These are phyloP conservation scores for Stylonectria norvegica DNA, from an alignment of 2,329 filamentous ascomycete genomes.

Conservation along the genomic window DNA sequence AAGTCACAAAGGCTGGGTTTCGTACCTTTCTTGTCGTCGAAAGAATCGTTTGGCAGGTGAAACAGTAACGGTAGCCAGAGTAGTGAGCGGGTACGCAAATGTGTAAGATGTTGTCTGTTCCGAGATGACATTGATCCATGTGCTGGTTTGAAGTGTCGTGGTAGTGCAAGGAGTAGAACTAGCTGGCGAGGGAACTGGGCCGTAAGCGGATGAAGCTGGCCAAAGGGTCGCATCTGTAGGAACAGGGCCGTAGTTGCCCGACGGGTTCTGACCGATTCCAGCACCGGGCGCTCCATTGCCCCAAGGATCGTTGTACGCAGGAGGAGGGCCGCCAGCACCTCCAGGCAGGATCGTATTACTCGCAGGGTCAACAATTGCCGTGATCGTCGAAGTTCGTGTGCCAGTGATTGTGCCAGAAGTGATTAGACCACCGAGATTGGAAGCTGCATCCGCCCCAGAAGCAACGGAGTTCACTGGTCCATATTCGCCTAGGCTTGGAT, in stretches of 20 bases:
- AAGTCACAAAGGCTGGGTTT: neutral
- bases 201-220: conserved; percentile 23
- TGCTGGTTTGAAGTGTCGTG: conserved; percentile 32
- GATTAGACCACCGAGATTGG: neutral
- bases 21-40: conserved; percentile 30
- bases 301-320: conserved; percentile 14
- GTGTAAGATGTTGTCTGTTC: conserved; percentile 40
- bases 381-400: conserved; percentile 25
- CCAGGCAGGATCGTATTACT: conserved; percentile 20
- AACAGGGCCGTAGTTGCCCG: conserved; percentile 24
- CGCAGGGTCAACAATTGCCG: conserved; percentile 21
- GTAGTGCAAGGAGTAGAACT: neutral
- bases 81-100: conserved; percentile 38
- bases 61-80: conserved; percentile 33
- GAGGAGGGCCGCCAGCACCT: conserved; percentile 13
- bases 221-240: conserved; percentile 23
- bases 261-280: conserved; percentile 12
- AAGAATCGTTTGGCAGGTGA: conserved; percentile 24
- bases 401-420: conserved; percentile 11
- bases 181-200: conserved; percentile 3
- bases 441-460: conserved; percentile 11
- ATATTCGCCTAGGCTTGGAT: conserved; percentile 28
- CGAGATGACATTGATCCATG: conserved; percentile 38
- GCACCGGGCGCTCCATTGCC: conserved; percentile 13
- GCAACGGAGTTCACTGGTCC: conserved; percentile 15